Evolutionary conservation across 1,284 basidiomycete species (phyloP), one percentile per base, ranked within the genome.

Genomic region (Microbotryum intermedium): DNA sequence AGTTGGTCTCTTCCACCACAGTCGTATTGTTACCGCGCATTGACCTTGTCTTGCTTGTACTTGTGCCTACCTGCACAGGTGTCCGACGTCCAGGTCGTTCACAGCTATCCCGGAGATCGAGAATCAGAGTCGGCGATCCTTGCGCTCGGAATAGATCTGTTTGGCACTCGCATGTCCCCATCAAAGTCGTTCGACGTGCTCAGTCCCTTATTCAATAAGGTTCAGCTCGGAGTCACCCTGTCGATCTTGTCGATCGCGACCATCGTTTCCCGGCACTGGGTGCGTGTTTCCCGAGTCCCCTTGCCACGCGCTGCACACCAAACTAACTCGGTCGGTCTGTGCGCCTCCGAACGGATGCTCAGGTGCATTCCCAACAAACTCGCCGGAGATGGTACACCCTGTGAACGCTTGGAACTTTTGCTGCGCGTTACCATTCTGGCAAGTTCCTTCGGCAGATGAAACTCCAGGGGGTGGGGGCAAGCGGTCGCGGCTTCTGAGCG

Each of bases 131-230:
- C 88, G 0, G 76, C 95, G n/a, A 82, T 97, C 11, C 84, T 97
- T 68, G 84, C 84, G 0, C 84, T 85, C 66, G 92, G 92, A 6
- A 79, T 92, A 18, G 94, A 97, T 75, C 77, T 93, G 64, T 94
- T 97, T 79, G 77, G 83, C 30, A 88, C 88, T 7, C 82, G 89
- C 18, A 80, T 90, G 5, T 82, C 88, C 44, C 91, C 95, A 0
- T 90, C 88, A 3, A 85, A 84, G 28, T 90, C 89, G 28, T 98
- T 98, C 71, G 94, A 98, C 72, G 84, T 94, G n/a, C 81, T 95
- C 16, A 88, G 82, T 72, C 84, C 89, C 75, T 82, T 80, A 71
- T 98, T 98, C 76, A 97, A 97, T 78, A 97, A 97, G 79, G 78
- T 79, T 0, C 94, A 98, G 75, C 79, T 98, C 30, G 81, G 95